Conservation (phyloP, 345 rosid species). For the Citrus hindsii region DNA sequence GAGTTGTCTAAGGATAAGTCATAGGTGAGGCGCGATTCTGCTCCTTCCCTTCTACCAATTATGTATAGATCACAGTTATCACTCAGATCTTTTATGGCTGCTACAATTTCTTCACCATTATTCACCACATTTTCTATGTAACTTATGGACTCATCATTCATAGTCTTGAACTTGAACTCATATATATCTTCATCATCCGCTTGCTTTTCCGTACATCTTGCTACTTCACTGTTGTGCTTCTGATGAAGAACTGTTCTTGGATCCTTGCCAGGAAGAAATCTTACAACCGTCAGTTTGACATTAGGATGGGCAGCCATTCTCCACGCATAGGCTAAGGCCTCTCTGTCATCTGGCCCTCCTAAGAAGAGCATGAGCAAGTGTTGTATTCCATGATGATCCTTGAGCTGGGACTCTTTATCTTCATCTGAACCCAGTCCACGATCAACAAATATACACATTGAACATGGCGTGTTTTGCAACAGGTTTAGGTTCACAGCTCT, state of each 20-base stretch:
- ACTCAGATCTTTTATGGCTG: constrained; percentile 29
- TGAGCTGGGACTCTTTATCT: constrained; percentile 19
- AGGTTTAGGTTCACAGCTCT: constrained; percentile 46
- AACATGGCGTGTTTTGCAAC: constrained; percentile 52
- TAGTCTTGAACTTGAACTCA: constrained; percentile 42
- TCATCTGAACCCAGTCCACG: constrained; percentile 43
- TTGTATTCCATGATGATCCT: background rate
- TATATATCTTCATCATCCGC: constrained; percentile 36
- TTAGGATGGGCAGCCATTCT: constrained; percentile 40
- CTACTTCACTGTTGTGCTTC: background rate
- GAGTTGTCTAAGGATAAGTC: constrained; percentile 25
- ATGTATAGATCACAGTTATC: constrained; percentile 39
- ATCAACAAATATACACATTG: constrained; percentile 64
- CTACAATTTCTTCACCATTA: constrained; percentile 36
- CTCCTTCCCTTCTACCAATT: constrained; percentile 47
- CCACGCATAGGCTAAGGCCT: constrained; percentile 64
- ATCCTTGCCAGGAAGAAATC: constrained; percentile 34
- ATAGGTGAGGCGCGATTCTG: constrained; percentile 25
- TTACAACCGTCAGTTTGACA: constrained; percentile 38
- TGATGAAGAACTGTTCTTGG: background rate
- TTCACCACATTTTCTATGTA: constrained; percentile 41
- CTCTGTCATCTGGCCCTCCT: constrained; percentile 68
- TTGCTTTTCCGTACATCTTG: constrained; percentile 15
- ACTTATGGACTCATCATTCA: constrained; percentile 18
- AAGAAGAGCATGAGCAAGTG: constrained; percentile 37